Percentiles rank a stretch among this genome's conserved stretches.
These are phyloP conservation scores for Gossypium schwendimanii DNA, from an alignment of 441 rosid genomes.

Conservation along the genomic window DNA sequence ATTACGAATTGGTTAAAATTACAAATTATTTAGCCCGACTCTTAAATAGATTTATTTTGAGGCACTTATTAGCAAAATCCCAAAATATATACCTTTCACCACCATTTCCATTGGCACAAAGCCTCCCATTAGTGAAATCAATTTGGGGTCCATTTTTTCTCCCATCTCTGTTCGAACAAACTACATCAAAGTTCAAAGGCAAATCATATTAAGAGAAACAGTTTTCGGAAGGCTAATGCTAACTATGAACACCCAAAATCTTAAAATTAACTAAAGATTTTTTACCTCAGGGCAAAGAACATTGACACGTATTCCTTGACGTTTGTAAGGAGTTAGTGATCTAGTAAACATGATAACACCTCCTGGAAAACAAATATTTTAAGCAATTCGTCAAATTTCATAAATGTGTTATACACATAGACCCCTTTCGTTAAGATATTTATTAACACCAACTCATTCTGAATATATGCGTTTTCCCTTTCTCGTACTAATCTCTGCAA, in stretches of 20 bases:
- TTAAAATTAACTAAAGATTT: conserved; percentile 1
- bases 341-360: conserved; percentile 91
- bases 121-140: conserved; percentile 56
- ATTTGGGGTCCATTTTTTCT: conserved; percentile 13
- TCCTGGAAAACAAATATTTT: conserved; percentile 30
- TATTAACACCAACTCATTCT: neutral
- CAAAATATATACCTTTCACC: conserved; percentile 52
- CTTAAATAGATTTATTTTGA: neutral
- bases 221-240: neutral
- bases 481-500: neutral
- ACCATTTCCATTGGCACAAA: conserved; percentile 74
- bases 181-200: conserved; percentile 35
- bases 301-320: conserved; percentile 79
- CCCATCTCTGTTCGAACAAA: conserved; percentile 69
- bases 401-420: neutral
- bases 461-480: neutral
- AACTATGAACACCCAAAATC: neutral
- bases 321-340: conserved; percentile 53
- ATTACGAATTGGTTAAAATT: neutral
- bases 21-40: neutral
- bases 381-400: conserved; percentile 11
- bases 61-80: neutral
- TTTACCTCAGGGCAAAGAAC: conserved; percentile 97
- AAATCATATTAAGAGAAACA: neutral
- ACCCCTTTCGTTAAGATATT: neutral